Base-by-base conservation (phyloP, 2,329 filamentous ascomycete genomes). In the Mollisia scopiformis region DNA sequence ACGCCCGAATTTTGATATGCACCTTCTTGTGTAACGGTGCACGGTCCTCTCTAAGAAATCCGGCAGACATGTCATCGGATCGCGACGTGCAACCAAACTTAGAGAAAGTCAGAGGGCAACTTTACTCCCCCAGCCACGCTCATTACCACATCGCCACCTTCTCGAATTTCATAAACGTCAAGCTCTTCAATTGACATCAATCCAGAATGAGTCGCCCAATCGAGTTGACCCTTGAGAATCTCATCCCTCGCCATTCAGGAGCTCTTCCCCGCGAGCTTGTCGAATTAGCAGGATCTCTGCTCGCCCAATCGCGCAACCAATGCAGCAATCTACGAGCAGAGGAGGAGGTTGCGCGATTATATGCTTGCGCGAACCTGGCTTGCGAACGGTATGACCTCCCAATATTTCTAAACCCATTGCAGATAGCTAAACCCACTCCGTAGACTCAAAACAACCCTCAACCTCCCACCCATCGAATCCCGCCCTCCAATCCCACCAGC, bases 331-430 rank as follows among this genome's bases (percentile, higher is more conserved):
- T 97, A 56, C 96, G 93, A 73, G 83, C 88, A 2, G 92, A 96
- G 58, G 93, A 97, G 74, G 93, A 97, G 74, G 87, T 95, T 66
- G 92, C 89, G n/a, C 84, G 93, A 21, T 83, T 85, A 4, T 95
- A 95, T 74, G 90, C 89, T 3, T 97, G 93, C 74, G 90, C 91
- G 14, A 89, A 97, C 75, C 84, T 99, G 62, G 95, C 95, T 21
- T 98, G 93, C 73, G 92, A 94, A 69, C 86, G 91, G 90, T 91
- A 77, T 23, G 41, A 52, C 52, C 57, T 7, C 14, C 51, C n/a
- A 21, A 21, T 41, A 31, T 6, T 33, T 16, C 6, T 10, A n/a
- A 3, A 33, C 7, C 28, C 30, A 52, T 13, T 33, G 11, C n/a
- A 19, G 58, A 58, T 50, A 43, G 19, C 28, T 53, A 27, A 53